phyloP scores from a whole-genome alignment of 2,329 filamentous ascomycete genomes.

The Pseudogymnoascus sp. region DNA sequence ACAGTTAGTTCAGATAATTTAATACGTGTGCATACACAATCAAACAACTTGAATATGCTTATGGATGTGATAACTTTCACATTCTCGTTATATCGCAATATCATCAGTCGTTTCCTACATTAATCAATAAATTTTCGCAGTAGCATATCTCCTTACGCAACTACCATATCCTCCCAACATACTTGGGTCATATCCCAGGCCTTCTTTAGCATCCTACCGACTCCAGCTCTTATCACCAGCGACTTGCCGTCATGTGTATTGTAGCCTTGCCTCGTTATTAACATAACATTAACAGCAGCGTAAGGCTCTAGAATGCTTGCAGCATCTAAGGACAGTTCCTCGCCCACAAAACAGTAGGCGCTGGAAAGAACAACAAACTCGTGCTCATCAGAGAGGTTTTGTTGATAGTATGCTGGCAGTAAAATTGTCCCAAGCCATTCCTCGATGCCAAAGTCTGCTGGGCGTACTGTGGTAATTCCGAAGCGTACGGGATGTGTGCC shows the following conservation, averaged over 20 bases:
- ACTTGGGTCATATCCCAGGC: neutral
- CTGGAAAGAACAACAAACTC: neutral
- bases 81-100: neutral
- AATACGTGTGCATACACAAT: neutral
- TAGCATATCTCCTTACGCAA: neutral
- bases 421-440: neutral
- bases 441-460: neutral
- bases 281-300: neutral
- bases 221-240: neutral
- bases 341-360: neutral
- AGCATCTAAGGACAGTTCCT: neutral
- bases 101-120: neutral
- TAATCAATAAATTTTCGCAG: neutral
- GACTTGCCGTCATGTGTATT: neutral
- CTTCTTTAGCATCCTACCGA: neutral
- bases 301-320: neutral
- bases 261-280: neutral
- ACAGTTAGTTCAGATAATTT: neutral
- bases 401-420: neutral
- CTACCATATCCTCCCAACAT: neutral
- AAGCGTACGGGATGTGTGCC: neutral
- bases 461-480: neutral
- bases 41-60: neutral
- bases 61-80: neutral
- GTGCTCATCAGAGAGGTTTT: neutral